These are phyloP conservation scores for Solanum clarkiae DNA, from an alignment of 257 asterid genomes.

Conservation along the genomic window DNA sequence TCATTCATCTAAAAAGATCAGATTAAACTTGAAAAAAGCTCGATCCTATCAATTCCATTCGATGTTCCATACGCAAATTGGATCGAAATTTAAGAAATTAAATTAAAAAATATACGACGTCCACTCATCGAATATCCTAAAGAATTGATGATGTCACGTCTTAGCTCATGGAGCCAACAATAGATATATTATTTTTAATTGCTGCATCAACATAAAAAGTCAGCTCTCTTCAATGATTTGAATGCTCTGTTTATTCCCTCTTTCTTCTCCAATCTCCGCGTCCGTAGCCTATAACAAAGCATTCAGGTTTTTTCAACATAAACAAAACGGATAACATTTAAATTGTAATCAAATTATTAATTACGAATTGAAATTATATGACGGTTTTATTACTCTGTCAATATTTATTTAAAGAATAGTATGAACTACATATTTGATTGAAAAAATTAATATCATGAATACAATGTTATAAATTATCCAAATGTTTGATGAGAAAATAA, in stretches of 20 bases:
- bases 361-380: too few species aligned
- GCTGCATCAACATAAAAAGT: neutral
- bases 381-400: neutral
- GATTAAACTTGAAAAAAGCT: neutral
- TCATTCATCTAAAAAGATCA: too few species aligned
- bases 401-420: too few species aligned
- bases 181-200: neutral
- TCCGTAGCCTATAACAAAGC: neutral
- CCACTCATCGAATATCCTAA: neutral
- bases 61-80: neutral
- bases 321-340: neutral
- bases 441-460: too few species aligned
- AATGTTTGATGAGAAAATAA: too few species aligned
- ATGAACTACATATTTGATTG: neutral
- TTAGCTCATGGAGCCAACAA: neutral
- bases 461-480: too few species aligned
- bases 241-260: neutral
- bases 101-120: neutral
- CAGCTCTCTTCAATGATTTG: neutral
- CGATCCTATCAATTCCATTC: neutral
- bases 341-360: too few species aligned
- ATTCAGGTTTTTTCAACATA: neutral
- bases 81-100: neutral
- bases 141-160: neutral
- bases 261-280: neutral